Evolutionary conservation across 2,329 filamentous ascomycete genomes (phyloP), one percentile per base, ranked within the genome.

Genomic region (Simplicillium sp.): DNA sequence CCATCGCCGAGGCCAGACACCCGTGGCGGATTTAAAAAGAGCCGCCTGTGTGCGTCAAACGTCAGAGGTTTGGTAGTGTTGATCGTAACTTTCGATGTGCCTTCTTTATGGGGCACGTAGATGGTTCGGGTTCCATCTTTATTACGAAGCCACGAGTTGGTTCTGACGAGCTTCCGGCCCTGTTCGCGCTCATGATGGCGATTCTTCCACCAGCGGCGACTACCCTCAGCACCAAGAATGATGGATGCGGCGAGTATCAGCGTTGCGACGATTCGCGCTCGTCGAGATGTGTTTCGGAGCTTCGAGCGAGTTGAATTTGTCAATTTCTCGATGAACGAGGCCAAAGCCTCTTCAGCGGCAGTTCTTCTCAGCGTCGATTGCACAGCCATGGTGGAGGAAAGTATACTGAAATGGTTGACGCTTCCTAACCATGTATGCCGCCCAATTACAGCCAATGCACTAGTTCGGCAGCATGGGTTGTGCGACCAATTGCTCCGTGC

Each of bases 51-150:
- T 6, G 92, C 94, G 70, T 98, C 90, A 58, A 97, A 98, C 0
- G 92, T 98, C 29, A 90, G 84, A 15, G 81, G 78, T 57, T 96
- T 96, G 20, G 89, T 98, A 6, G 84, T 82, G 56, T 87, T 73
- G 48, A 98, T 96, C 43, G 84, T 83, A 37, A 98, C 90, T 61
- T 94, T 94, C 50, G 88, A 84, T 2, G 88, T 95, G 40, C 80
- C 73, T 50, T 88, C 77, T 60, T 87, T 87, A 62, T 95, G 92
- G 2, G 90, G 89, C 20, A 98, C 92, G 56, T 92, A 97, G 44
- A 98, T 92, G 12, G 88, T 94, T 41, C 92, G 76, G 37, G 87
- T 90, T 38, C 92, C 92, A 69, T 97, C 92, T 65, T 96, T 96
- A 53, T 90, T 87, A 62, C 85, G 79, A 47, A 97, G 71, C 54